Conservation (phyloP, 2,329 filamentous ascomycete genomes). For the Coniochaeta hoffmannii region DNA sequence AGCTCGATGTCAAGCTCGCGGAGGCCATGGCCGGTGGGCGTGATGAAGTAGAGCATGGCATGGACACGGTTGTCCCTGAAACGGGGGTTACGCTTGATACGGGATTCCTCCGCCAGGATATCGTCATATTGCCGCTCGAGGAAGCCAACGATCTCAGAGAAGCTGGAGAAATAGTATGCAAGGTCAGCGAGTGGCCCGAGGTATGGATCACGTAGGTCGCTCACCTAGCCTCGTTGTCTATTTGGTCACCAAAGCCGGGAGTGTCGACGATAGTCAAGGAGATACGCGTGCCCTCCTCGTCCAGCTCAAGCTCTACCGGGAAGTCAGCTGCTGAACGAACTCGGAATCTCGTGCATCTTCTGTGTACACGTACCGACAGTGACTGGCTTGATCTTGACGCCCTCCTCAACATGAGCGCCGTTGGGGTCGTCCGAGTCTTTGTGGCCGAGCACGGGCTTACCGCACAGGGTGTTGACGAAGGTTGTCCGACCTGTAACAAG, state of each 20-base stretch:
- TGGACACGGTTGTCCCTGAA: constrained; percentile 99
- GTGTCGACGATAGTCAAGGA: constrained; percentile 98
- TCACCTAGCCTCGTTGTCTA: constrained; percentile 98
- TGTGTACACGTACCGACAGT: constrained; percentile 70
- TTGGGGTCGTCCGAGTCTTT: constrained; percentile 90
- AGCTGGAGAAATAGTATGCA: constrained; percentile 46
- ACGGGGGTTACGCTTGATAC: constrained; percentile 99
- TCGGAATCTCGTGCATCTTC: constrained; percentile 8
- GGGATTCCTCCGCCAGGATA: constrained; percentile 97
- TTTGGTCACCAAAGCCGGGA: constrained; percentile 95
- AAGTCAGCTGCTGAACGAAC: constrained; percentile 21
- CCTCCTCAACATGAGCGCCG: constrained; percentile 87
- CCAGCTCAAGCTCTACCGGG: constrained; percentile 83
- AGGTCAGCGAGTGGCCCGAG: not conserved
- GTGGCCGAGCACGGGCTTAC: constrained; percentile 81
- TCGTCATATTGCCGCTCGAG: constrained; percentile 99
- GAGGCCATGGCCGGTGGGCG: constrained; percentile 91
- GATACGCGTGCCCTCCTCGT: constrained; percentile 97
- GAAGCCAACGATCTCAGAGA: constrained; percentile 95
- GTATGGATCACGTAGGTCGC: not conserved
- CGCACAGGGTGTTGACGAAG: constrained; percentile 98
- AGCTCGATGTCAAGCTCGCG: constrained; percentile 98
- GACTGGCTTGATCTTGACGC: constrained; percentile 96
- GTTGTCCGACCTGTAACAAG: constrained; percentile 73
- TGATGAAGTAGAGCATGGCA: constrained; percentile 98